Conservation (phyloP, 2,329 filamentous ascomycete species). For the Paraphoma sp. region DNA sequence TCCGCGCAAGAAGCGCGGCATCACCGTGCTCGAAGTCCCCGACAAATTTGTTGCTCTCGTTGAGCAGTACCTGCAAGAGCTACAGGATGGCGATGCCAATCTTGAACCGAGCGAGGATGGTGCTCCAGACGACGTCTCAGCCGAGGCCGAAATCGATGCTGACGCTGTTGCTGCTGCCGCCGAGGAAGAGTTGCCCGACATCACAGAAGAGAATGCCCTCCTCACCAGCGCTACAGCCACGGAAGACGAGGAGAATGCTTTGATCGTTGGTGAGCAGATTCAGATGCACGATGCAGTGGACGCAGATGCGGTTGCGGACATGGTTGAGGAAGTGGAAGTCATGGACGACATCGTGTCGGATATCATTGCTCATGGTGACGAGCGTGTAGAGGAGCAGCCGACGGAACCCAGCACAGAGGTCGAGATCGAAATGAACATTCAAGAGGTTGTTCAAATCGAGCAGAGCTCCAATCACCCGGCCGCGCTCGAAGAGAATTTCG, state of each 20-base stretch:
- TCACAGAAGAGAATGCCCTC: background rate
- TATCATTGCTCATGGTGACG: background rate
- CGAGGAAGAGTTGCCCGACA: background rate
- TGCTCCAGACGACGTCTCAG: background rate
- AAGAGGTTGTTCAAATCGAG: background rate
- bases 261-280: no score
- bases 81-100: constrained; percentile 16
- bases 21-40: constrained; percentile 33
- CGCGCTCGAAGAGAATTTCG: background rate
- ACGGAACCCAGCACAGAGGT: background rate
- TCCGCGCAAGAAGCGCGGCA: constrained; percentile 35
- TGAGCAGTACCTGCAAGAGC: constrained; percentile 16
- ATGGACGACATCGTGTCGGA: background rate
- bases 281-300: background rate
- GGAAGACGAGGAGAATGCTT: no score
- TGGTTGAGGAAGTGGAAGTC: background rate
- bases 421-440: background rate
- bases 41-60: constrained; percentile 30
- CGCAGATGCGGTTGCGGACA: background rate
- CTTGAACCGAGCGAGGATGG: constrained; percentile 10
- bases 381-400: background rate
- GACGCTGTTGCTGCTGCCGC: background rate
- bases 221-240: no score
- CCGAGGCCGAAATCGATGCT: background rate
- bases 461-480: background rate